phyloP scores from a whole-genome alignment of 352 stramenopile genomes.

The Salisapilia sapeloensis region DNA sequence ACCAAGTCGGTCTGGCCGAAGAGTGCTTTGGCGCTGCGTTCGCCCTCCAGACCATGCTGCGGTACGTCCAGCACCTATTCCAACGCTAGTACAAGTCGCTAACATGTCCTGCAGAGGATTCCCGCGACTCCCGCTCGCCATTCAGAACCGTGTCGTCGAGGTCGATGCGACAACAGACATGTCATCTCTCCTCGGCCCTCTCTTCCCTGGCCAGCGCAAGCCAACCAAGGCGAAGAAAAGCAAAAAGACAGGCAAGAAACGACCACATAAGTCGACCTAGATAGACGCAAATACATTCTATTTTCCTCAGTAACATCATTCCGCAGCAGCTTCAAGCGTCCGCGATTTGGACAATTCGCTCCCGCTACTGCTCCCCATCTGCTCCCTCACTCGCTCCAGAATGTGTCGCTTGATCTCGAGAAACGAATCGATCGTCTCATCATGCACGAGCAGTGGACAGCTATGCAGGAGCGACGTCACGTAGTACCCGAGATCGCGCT shows the following conservation, averaged over 20 bases:
- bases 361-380: no score
- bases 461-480: conserved; percentile 73
- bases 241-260: no score
- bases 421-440: conserved; percentile 80
- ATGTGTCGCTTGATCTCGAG: conserved; percentile 80
- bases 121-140: conserved; percentile 25
- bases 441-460: conserved; percentile 56
- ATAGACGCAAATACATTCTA: no score
- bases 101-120: conserved; percentile 21
- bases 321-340: no score
- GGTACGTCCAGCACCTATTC: conserved; percentile 6
- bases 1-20: conserved; percentile 20
- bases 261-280: no score
- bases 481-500: conserved; percentile 77
- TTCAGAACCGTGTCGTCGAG: conserved; percentile 21
- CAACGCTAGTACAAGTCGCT: conserved; percentile 1
- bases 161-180: conserved; percentile 24
- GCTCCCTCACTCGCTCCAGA: conserved; percentile 37
- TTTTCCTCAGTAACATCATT: no score
- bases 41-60: conserved; percentile 52
- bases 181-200: conserved; percentile 16
- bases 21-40: conserved; percentile 70
- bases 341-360: no score
- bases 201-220: conserved; percentile 19
- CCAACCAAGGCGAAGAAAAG: conserved; percentile 18